Evolutionary conservation across 352 stramenopile species (phyloP).

Genomic region (Blastocystis sp.): DNA sequence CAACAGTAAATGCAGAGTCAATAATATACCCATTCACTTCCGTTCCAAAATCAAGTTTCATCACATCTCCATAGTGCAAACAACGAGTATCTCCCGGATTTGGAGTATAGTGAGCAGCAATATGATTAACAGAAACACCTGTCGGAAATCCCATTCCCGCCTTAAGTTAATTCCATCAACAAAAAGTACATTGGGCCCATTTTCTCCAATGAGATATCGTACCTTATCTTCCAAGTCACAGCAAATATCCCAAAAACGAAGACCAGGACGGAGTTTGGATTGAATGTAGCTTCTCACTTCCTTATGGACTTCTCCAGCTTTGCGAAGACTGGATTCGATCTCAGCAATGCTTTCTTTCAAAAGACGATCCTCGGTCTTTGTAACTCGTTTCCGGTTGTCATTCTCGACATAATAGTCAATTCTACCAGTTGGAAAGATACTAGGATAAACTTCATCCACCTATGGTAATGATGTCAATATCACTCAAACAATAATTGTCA

Average conservation of each 20-base stretch:
- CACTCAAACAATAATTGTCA: background rate
- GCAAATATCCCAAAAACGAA: slow-evolving; percentile 90
- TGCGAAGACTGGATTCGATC: slow-evolving; percentile 65
- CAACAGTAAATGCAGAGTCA: slow-evolving; percentile 89
- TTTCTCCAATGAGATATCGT: slow-evolving; percentile 83
- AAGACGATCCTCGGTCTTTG: background rate
- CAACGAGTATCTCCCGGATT: slow-evolving; percentile 88
- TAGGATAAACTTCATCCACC: slow-evolving; percentile 20
- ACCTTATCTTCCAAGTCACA: slow-evolving; percentile 89
- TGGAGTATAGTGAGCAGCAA: slow-evolving; percentile 92
- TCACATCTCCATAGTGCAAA: slow-evolving; percentile 85
- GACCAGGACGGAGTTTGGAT: slow-evolving; percentile 87
- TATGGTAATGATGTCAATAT: background rate
- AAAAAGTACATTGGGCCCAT: slow-evolving; percentile 67
- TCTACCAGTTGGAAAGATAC: background rate
- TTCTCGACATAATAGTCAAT: slow-evolving; percentile 35
- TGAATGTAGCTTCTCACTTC: slow-evolving; percentile 82
- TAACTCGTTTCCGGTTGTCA: background rate
- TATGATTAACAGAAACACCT: slow-evolving; percentile 88
- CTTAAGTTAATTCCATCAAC: background rate
- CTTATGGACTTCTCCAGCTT: slow-evolving; percentile 87
- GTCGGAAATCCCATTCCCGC: slow-evolving; percentile 85
- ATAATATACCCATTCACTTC: slow-evolving; percentile 91
- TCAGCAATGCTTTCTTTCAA: background rate
- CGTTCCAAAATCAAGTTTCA: slow-evolving; percentile 96